Percentiles rank a stretch among this genome's conserved stretches.
Conservation (phyloP, 495 filamentous ascomycete species). For the Parathielavia hyrcaniae region DNA sequence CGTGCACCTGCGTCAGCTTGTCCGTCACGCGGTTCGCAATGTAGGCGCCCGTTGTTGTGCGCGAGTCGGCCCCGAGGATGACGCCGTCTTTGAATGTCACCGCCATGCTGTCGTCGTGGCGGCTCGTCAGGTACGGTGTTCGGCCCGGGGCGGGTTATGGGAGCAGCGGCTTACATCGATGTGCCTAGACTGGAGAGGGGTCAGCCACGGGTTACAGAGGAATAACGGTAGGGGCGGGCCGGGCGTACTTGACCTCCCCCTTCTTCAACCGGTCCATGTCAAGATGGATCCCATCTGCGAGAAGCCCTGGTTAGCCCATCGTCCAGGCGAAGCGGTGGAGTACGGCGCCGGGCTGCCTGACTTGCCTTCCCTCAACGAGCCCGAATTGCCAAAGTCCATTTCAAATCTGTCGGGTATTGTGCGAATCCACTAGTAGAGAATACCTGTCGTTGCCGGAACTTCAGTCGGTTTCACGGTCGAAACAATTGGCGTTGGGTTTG, state of each 20-base stretch:
- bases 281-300: slow-evolving; percentile 91
- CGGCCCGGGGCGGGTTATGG: slow-evolving; percentile 2
- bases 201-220: slow-evolving; percentile 15
- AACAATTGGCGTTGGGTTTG: slow-evolving; percentile 11
- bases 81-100: slow-evolving; percentile 98
- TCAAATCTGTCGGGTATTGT: slow-evolving; percentile 23
- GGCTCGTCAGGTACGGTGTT: slow-evolving; percentile 23
- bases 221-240: neutral
- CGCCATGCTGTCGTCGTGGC: slow-evolving; percentile 60
- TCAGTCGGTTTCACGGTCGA: too few relatives aligned
- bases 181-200: slow-evolving; percentile 68
- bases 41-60: slow-evolving; percentile 97
- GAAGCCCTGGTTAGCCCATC: slow-evolving; percentile 20
- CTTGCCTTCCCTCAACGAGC: slow-evolving; percentile 66
- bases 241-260: slow-evolving; percentile 63
- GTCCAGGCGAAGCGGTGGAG: neutral
- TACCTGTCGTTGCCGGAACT: neutral
- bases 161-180: slow-evolving; percentile 70
- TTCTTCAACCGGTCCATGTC: slow-evolving; percentile 80
- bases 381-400: slow-evolving; percentile 60
- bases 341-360: slow-evolving; percentile 19
- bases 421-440: slow-evolving; percentile 10
- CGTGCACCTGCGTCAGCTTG: slow-evolving; percentile 96
- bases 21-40: slow-evolving; percentile 99
- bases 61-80: slow-evolving; percentile 90